Evolutionary conservation across 768 basidiomycete genomes (phyloP).

Genomic region (Psilocybe sp.): DNA sequence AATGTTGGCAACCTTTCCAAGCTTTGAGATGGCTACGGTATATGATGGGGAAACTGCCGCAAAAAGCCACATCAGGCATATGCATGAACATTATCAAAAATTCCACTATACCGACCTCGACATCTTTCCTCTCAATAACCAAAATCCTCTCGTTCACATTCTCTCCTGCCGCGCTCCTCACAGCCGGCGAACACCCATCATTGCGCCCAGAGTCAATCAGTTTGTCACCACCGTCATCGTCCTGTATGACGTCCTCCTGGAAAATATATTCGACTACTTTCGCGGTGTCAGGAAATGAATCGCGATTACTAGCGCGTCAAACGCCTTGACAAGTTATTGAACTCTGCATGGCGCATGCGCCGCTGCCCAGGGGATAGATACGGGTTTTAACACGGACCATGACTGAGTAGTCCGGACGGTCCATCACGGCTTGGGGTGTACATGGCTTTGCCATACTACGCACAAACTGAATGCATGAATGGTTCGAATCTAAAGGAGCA

Average conservation of each 20-base stretch:
- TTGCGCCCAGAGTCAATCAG: no score
- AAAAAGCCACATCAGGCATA: no score
- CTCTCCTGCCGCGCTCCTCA: constrained; percentile 9
- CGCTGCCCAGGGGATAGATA: no score
- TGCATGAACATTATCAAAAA: no score
- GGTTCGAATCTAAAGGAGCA: neutral
- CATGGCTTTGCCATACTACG: constrained; percentile 15
- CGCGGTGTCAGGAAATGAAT: constrained; percentile 8
- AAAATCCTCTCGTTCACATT: neutral
- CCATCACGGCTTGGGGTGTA: constrained; percentile 12
- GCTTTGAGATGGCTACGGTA: no score
- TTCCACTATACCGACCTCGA: constrained; percentile 1
- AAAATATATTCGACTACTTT: neutral
- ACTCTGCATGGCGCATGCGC: constrained; percentile 14
- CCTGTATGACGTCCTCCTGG: neutral
- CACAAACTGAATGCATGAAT: neutral
- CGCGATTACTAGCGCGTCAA: constrained; percentile 10
- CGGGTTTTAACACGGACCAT: no score
- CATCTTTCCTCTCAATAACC: constrained; percentile 9
- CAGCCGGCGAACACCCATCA: no score
- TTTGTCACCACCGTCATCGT: neutral
- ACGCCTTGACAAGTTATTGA: constrained; percentile 9
- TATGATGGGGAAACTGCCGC: no score
- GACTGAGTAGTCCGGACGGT: constrained; percentile 6
- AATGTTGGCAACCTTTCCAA: no score